Conservation (phyloP, 2,329 filamentous ascomycete genomes). For the Nothophoma quercina region DNA sequence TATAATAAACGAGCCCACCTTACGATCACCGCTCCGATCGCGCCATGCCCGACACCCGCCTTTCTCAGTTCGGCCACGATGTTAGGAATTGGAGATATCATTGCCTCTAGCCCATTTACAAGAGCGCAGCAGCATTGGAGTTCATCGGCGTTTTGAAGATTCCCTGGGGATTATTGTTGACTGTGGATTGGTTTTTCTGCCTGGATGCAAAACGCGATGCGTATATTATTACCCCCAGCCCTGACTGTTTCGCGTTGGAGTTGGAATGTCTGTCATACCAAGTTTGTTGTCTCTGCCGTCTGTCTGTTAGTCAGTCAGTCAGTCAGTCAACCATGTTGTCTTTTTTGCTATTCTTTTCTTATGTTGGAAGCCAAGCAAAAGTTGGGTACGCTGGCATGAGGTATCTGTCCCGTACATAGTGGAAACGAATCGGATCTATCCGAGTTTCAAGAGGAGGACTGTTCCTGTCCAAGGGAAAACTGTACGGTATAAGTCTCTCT, state of each 20-base stretch:
- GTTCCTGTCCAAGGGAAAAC: too few relatives aligned
- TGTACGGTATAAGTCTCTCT: slow-evolving; percentile 37
- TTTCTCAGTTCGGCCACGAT: slow-evolving; percentile 40
- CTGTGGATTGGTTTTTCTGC: neutral
- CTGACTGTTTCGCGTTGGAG: slow-evolving; percentile 6
- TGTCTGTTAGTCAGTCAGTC: slow-evolving; percentile 1
- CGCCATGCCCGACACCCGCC: slow-evolving; percentile 38
- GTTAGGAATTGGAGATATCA: slow-evolving; percentile 45
- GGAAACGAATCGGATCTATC: neutral
- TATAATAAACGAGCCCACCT: slow-evolving; percentile 45
- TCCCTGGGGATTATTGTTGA: slow-evolving; percentile 31
- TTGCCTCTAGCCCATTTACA: slow-evolving; percentile 46
- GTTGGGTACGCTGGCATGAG: slow-evolving; percentile 15
- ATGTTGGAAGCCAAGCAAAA: slow-evolving; percentile 24
- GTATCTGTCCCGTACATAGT: slow-evolving; percentile 10
- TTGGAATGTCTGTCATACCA: slow-evolving; percentile 12
- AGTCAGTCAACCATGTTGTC: neutral
- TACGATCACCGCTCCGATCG: slow-evolving; percentile 43
- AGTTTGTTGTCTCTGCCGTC: slow-evolving; percentile 1
- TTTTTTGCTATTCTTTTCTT: slow-evolving; percentile 1
- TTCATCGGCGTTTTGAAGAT: slow-evolving; percentile 44
- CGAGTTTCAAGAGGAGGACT: slow-evolving; percentile 1
- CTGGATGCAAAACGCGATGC: slow-evolving; percentile 8
- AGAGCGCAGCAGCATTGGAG: slow-evolving; percentile 51
- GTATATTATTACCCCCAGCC: slow-evolving; percentile 14